Evolutionary conservation across 2,329 filamentous ascomycete species (phyloP), one percentile per base, ranked within the genome.

Genomic region (Aspergillus arachidicola): DNA sequence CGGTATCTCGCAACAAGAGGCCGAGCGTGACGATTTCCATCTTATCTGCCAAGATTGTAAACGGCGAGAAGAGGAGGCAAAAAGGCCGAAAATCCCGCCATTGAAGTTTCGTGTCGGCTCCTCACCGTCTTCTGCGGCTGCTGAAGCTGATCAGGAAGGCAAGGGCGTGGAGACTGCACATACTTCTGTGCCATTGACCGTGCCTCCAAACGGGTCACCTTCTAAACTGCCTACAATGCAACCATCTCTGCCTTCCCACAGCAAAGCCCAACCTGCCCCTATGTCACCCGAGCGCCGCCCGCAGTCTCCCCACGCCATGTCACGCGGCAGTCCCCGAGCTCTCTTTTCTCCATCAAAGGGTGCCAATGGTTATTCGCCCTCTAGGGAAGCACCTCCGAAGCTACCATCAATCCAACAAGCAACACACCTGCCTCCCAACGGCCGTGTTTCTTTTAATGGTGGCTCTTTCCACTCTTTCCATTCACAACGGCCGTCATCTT

Each of bases 1-100:
- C 64, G 90, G 89, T 46, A 91, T 98, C 66, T 86, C 86, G 53
- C 87, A 96, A 71, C 81, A 85, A 64, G 91, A 94, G 66, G 94
- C 93, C 0, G 94, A 97, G 67, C 85, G 89, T 54, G 88, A 92
- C 1, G 91, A 96, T 68, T 98, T 98, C 72, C 89, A 92, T 65
- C 97, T 97, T 73, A 78, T 97, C 67, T 98, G 94, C 80, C 82
- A 82, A 38, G 88, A 90, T 55, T 99, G 95, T 81, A 88, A 87
- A 69, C 87, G 85, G 19, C 89, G 87, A 63, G 86, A 88, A 66
- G 84, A 90, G 69, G 86, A 87, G 59, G 83, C 84, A 21, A 86
- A 84, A 64, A 82, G 82, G 68, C 86, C 87, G 45, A 91, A 90
- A 72, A 82, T 88, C 54, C 87, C 85, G 7, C 82, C 85, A 16